phyloP scores from a whole-genome alignment of 495 filamentous ascomycete genomes.

The Astrothelium macrocarpum region DNA sequence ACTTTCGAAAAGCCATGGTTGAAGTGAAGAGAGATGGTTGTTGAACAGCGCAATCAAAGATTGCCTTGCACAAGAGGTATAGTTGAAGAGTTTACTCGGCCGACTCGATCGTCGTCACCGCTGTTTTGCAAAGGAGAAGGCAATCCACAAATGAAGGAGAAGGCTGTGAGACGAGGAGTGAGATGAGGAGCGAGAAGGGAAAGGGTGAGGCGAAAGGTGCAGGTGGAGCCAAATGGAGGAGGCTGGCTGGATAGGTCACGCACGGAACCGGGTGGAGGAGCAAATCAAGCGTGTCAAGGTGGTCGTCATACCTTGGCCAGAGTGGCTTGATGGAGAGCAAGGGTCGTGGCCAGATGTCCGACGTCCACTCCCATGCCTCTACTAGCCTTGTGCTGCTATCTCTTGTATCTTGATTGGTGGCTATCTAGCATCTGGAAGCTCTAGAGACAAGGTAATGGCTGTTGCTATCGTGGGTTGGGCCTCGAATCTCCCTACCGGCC shows the following conservation, averaged over 20 bases:
- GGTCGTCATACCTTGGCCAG: background rate
- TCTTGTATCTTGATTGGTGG: background rate
- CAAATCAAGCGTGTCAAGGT: background rate
- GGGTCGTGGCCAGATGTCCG: background rate
- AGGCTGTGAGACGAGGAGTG: background rate
- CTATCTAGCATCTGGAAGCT: background rate
- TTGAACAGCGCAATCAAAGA: background rate
- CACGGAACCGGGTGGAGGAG: conserved; percentile 1
- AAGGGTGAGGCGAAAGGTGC: background rate
- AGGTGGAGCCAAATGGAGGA: too few relatives aligned
- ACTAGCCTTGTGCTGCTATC: too few relatives aligned
- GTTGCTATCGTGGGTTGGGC: background rate
- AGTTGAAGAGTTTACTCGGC: background rate
- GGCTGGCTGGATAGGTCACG: background rate
- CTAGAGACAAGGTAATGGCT: background rate
- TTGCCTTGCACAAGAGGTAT: background rate
- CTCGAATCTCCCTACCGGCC: background rate
- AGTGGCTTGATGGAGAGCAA: background rate
- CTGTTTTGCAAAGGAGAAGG: background rate
- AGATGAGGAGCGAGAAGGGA: background rate
- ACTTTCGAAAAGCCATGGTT: conserved; percentile 19
- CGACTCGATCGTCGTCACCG: background rate
- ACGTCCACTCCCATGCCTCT: background rate
- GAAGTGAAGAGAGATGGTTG: background rate
- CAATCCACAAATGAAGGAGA: background rate